Base-by-base conservation (phyloP, 2,329 filamentous ascomycete species). In the Apiospora hydei region DNA sequence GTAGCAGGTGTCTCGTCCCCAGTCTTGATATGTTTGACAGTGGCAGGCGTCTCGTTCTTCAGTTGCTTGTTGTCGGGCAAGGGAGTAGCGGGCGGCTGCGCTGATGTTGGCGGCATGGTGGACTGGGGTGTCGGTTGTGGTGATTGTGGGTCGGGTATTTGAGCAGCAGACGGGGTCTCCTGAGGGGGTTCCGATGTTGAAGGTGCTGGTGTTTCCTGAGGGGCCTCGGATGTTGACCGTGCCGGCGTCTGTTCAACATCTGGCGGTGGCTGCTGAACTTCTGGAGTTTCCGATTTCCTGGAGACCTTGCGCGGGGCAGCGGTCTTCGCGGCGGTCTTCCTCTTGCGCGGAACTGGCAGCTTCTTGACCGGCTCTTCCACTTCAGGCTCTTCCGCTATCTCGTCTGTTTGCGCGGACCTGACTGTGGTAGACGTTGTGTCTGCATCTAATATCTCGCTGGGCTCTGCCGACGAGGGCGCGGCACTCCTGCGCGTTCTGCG, bases 11-110 rank as follows among this genome's bases (percentile, higher is more conserved):
- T 85, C 80, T 88, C 81, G 76, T 87, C 83, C 76, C 82, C 76
- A 30, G 85, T 82, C 71, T 61, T 61, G 18, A 30, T 57, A 57
- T 26, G 41, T 5, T 44, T 67, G 67, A 92, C 83, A 1, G 85
- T 83, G 44, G 89, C 85, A 73, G 86, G 73, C 73, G 21, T 24
- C 5, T 67, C 38, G 16, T 30, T 67, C 38, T 93, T 83, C 53
- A 88, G 46, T 49, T 49, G 21, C 46, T 49, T 95, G 74, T 95
- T 94, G 78, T 97, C 94, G 73, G 89, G 87, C 61, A 96, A 86
- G 2, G 94, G 91, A 3, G 90, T 89, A 24, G 81, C 82, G 67
- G 86, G 85, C 67, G 85, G 75, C 74, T 87, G 83, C 16, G 87
- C 84, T 18, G 34, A 87, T 83, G 71, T 90, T 87, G 90, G 88